Percentiles rank a stretch among this genome's conserved stretches.
Conservation (phyloP, 441 rosid species). For the Erodium chrysanthum region DNA sequence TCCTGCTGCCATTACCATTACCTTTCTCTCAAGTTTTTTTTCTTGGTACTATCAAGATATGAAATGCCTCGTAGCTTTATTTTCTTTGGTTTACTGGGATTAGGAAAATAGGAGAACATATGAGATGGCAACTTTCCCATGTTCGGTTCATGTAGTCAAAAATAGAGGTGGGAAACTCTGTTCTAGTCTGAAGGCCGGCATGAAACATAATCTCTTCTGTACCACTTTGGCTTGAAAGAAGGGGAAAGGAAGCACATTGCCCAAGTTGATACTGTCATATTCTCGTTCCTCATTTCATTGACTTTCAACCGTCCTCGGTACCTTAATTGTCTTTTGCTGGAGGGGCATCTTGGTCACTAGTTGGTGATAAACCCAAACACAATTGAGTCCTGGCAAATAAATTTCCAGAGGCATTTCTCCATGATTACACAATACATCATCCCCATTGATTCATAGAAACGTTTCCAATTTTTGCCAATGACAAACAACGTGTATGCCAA, state of each 20-base stretch:
- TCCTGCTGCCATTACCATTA: neutral
- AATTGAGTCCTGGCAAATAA: neutral
- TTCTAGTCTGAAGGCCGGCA: neutral
- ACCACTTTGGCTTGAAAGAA: neutral
- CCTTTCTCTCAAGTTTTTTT: neutral
- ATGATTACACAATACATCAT: neutral
- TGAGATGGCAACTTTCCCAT: neutral
- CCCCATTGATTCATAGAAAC: neutral
- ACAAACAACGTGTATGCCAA: neutral
- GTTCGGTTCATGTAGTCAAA: constrained; percentile 2
- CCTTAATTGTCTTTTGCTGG: neutral
- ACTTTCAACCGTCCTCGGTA: neutral
- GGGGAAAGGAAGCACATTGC: neutral
- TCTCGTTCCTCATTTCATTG: neutral
- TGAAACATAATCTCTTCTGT: neutral
- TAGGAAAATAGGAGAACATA: neutral
- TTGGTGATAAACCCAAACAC: neutral
- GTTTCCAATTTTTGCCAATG: neutral
- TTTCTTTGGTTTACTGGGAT: neutral
- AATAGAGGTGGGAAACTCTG: neutral
- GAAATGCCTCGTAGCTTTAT: neutral
- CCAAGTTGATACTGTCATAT: neutral
- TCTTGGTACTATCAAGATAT: neutral
- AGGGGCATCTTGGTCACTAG: neutral
- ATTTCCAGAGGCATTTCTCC: neutral